Evolutionary conservation across 2,329 filamentous ascomycete genomes (phyloP).

Genomic region (Colletotrichum theobromicola): DNA sequence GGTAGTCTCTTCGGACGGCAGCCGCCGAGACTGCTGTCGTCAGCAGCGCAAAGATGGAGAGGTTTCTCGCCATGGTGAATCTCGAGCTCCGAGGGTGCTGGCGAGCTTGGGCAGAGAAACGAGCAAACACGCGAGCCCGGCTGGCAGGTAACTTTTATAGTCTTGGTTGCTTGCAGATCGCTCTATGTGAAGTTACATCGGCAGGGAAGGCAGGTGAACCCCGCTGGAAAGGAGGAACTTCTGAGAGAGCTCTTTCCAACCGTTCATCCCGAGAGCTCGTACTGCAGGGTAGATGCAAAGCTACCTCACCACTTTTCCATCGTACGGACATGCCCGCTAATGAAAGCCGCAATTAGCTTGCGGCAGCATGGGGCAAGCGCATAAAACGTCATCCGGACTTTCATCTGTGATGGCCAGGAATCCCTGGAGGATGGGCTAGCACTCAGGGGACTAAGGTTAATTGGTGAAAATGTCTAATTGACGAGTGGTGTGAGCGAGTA

Average conservation of each 20-base stretch:
- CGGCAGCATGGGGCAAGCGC: background rate
- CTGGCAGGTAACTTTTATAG: conserved; percentile 1
- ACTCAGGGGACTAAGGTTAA: background rate
- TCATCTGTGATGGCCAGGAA: conserved; percentile 1
- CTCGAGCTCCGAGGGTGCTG: background rate
- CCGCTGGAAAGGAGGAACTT: background rate
- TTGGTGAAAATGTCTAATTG: conserved; percentile 2
- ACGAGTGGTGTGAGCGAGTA: conserved; percentile 11
- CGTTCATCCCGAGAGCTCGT: background rate
- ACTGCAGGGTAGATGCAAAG: background rate
- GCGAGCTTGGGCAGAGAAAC: background rate
- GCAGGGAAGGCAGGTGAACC: background rate
- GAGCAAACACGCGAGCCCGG: background rate
- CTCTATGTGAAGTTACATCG: background rate
- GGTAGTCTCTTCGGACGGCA: conserved; percentile 14
- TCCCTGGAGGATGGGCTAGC: background rate
- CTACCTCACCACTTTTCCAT: background rate
- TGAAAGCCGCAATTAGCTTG: background rate
- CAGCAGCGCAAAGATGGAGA: conserved; percentile 9
- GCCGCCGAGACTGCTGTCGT: conserved; percentile 4
- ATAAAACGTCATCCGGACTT: conserved; percentile 11
- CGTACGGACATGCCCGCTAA: background rate
- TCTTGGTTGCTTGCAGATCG: background rate
- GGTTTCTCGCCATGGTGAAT: conserved; percentile 6
- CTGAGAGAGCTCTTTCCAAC: conserved; percentile 1